Evolutionary conservation across 106 monocot genomes (phyloP).

Genomic region (Allium sativum): DNA sequence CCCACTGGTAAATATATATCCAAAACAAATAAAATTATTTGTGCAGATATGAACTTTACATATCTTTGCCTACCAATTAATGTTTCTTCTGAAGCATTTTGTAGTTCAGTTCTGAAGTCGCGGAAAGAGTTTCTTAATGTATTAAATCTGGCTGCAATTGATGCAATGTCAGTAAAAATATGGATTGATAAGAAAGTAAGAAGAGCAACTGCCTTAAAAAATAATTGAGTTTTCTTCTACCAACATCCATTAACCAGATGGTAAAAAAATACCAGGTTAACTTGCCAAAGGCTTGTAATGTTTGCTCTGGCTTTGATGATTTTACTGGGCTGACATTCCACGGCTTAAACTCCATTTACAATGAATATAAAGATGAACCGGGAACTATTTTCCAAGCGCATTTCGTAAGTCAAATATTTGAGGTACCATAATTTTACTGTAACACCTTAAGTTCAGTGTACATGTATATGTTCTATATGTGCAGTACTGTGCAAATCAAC

Average conservation of each 20-base stretch:
- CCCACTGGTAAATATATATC: no score
- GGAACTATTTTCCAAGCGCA: constrained; percentile 53
- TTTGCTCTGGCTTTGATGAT: constrained; percentile 43
- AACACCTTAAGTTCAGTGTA: neutral
- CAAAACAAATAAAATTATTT: no score
- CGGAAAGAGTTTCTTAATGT: constrained; percentile 48
- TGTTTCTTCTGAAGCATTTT: neutral
- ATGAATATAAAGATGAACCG: constrained; percentile 52
- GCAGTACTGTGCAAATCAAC: constrained; percentile 54
- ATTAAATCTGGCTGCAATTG: constrained; percentile 38
- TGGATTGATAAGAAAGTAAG: constrained; percentile 74
- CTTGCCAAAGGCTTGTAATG: constrained; percentile 43
- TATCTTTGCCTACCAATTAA: no score
- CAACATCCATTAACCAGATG: neutral
- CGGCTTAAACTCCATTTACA: constrained; percentile 52
- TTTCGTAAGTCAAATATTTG: constrained; percentile 36
- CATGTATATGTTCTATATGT: constrained; percentile 8
- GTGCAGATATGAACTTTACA: no score
- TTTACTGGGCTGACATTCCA: constrained; percentile 51
- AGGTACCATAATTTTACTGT: neutral
- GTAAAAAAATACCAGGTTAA: constrained; percentile 26
- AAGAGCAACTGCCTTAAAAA: neutral
- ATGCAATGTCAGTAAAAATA: constrained; percentile 48
- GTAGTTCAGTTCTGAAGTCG: constrained; percentile 43
- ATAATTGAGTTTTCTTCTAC: neutral